phyloP scores from a whole-genome alignment of 2,329 filamentous ascomycete species.

The Fusarium acutatum region DNA sequence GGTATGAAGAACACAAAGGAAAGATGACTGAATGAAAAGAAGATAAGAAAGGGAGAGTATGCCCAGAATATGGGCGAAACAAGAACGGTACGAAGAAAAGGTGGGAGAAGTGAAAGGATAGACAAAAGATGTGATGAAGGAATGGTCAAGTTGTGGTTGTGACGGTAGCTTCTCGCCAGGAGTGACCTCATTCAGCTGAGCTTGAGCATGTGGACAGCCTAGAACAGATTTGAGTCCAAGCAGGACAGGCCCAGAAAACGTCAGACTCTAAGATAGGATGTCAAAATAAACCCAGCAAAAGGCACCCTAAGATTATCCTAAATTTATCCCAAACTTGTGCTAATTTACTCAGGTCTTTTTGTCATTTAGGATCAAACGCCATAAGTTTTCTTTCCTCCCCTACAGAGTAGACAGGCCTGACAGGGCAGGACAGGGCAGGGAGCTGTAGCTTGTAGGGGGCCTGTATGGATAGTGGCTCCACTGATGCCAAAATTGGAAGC shows the following conservation, averaged over 20 bases:
- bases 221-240: not conserved
- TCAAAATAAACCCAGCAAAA: not conserved
- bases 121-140: constrained; percentile 6
- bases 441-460: not conserved
- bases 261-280: not conserved
- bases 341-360: not conserved
- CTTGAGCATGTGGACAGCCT: constrained; percentile 13
- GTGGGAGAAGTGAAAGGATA: not conserved
- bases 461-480: not conserved
- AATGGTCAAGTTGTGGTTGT: not conserved
- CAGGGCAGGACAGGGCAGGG: constrained; percentile 1
- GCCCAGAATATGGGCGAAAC: constrained; percentile 2
- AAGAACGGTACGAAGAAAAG: not conserved
- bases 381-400: not conserved
- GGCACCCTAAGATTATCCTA: not conserved
- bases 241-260: not conserved
- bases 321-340: not conserved
- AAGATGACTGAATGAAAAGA: constrained; percentile 2
- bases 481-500: constrained; percentile 3
- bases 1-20: constrained; percentile 9
- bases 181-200: constrained; percentile 29
- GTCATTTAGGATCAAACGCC: not conserved
- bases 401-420: too few relatives aligned
- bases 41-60: constrained; percentile 1
- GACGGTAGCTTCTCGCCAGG: not conserved